phyloP scores from a whole-genome alignment of 306 rosid genomes.

The Macrotyloma uniflorum region DNA sequence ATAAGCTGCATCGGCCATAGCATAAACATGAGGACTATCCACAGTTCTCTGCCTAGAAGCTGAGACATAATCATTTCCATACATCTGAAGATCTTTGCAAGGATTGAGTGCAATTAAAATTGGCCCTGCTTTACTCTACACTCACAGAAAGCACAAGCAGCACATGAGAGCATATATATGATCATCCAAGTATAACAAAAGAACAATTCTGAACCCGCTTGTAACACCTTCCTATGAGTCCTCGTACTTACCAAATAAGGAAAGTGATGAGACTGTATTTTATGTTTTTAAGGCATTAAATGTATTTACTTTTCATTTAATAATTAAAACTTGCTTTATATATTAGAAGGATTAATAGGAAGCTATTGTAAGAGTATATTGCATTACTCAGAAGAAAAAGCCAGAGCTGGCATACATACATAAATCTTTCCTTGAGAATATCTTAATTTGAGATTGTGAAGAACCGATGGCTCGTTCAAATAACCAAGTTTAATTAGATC shows the following conservation, averaged over 20 bases:
- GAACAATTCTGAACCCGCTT: background rate
- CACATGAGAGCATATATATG: constrained; percentile 37
- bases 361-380: background rate
- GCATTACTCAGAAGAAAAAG: background rate
- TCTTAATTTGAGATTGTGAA: constrained; percentile 72
- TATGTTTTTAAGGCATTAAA: background rate
- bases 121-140: constrained; percentile 96
- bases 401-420: constrained; percentile 60
- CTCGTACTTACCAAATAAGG: background rate
- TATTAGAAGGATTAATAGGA: constrained; percentile 9
- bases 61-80: constrained; percentile 60
- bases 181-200: constrained; percentile 21
- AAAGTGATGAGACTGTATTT: background rate
- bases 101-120: constrained; percentile 85
- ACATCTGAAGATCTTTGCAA: constrained; percentile 62
- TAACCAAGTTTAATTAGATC: constrained; percentile 84
- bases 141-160: constrained; percentile 37
- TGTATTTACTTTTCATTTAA: background rate
- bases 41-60: constrained; percentile 58
- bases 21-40: constrained; percentile 74
- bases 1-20: constrained; percentile 66
- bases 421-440: constrained; percentile 75
- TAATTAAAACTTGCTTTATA: background rate
- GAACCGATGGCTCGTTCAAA: constrained; percentile 89
- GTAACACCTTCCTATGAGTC: background rate